Evolutionary conservation across 106 monocot species (phyloP).

Genomic region (Dendrobium huoshanense): DNA sequence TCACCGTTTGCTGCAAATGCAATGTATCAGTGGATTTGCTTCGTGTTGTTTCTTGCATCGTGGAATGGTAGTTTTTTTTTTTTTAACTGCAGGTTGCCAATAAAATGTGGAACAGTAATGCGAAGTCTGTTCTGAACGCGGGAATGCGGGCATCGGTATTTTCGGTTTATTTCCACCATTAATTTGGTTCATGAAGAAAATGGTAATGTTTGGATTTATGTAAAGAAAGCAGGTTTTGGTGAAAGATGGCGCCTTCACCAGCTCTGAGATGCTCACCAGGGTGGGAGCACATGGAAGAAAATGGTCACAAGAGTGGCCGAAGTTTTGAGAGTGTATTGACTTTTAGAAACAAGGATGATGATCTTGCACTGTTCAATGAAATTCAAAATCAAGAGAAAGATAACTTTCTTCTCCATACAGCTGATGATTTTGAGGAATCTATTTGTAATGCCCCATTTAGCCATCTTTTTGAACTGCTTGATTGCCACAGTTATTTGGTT

Average conservation of each 20-base stretch:
- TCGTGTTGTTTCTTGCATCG: neutral
- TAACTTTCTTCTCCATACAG: conserved; percentile 64
- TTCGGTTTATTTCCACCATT: neutral
- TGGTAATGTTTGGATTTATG: neutral
- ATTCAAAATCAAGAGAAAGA: conserved; percentile 73
- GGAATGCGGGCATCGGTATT: neutral
- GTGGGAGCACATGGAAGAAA: conserved; percentile 42
- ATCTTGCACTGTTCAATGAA: conserved; percentile 71
- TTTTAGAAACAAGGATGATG: conserved; percentile 64
- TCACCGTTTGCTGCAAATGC: neutral
- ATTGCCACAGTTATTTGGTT: neutral
- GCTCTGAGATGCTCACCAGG: conserved; percentile 49
- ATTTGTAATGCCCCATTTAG: conserved; percentile 39
- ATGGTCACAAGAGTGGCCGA: conserved; percentile 43
- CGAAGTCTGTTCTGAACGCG: neutral
- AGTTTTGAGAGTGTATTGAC: conserved; percentile 52
- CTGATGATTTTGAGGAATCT: conserved; percentile 85
- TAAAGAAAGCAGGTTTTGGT: conserved; percentile 3
- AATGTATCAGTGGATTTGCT: neutral
- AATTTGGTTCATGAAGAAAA: neutral
- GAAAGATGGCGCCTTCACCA: conserved; percentile 82
- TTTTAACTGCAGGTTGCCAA: neutral
- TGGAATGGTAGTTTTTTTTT: neutral
- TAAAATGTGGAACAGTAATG: neutral
- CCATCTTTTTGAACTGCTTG: neutral